These are phyloP conservation scores for Metroxylon sagu DNA, from an alignment of 176 grass and related monocot species.

Conservation along the genomic window DNA sequence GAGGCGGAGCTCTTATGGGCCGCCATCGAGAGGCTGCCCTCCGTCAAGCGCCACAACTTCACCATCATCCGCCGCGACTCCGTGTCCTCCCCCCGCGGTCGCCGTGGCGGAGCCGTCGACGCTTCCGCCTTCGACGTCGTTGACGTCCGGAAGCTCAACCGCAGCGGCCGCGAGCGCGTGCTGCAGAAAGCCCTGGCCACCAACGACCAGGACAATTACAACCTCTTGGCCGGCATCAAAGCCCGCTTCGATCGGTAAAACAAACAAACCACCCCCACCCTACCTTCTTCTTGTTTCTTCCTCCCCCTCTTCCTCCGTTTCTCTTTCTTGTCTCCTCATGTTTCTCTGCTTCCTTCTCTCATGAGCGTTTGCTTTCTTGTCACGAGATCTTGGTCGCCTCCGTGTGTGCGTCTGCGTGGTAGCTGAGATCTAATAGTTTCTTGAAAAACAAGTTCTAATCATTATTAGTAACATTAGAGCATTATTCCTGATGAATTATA, in stretches of 20 bases:
- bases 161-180: constrained; percentile 23
- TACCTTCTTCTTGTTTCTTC: background rate
- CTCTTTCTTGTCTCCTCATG: too few species aligned
- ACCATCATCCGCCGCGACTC: constrained; percentile 12
- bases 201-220: constrained; percentile 45
- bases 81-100: constrained; percentile 20
- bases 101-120: too few species aligned
- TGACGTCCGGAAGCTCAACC: constrained; percentile 46
- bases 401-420: too few species aligned
- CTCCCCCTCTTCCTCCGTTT: background rate
- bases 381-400: too few species aligned
- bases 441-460: too few species aligned
- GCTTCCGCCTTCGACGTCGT: constrained; percentile 18
- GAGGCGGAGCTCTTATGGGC: constrained; percentile 61
- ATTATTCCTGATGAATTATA: too few species aligned
- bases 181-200: constrained; percentile 52
- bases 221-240: constrained; percentile 45
- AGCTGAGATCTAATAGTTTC: too few species aligned
- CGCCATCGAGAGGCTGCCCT: constrained; percentile 43
- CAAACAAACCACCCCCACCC: too few species aligned
- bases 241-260: constrained; percentile 44
- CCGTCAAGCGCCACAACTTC: constrained; percentile 12
- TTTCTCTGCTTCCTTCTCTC: too few species aligned
- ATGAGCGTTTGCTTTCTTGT: too few species aligned
- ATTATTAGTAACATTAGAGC: too few species aligned